These are phyloP conservation scores for Odontarrhena argentea DNA, from an alignment of 345 rosid genomes.

Conservation along the genomic window DNA sequence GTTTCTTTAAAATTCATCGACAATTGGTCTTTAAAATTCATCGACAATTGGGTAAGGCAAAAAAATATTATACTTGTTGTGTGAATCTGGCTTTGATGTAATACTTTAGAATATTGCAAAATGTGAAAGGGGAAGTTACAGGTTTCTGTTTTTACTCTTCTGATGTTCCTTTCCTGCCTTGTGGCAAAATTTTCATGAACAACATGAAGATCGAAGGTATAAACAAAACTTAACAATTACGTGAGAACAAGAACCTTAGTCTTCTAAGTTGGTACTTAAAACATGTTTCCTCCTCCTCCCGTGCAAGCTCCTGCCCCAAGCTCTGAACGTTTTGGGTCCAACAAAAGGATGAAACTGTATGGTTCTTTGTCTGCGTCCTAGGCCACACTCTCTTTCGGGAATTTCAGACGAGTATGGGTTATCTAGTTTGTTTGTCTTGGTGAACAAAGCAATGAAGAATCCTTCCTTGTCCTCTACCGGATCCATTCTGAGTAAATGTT, in stretches of 20 bases:
- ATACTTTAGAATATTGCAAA: neutral
- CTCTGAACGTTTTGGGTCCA: constrained; percentile 41
- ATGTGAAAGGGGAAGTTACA: neutral
- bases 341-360: constrained; percentile 11
- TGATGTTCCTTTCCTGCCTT: neutral
- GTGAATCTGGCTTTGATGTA: neutral
- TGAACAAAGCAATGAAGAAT: constrained; percentile 75
- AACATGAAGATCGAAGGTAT: constrained; percentile 17
- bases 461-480: constrained; percentile 73
- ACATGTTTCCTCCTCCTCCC: constrained; percentile 10
- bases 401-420: constrained; percentile 13
- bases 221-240: constrained; percentile 1
- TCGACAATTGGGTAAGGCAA: neutral
- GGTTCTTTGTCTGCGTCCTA: constrained; percentile 9
- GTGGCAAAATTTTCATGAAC: constrained; percentile 13
- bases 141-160: neutral
- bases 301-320: constrained; percentile 16
- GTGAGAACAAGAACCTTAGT: neutral
- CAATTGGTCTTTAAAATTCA: neutral
- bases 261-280: constrained; percentile 19
- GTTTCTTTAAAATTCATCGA: neutral
- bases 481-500: constrained; percentile 42
- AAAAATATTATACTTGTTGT: neutral
- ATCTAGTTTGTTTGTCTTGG: constrained; percentile 34
- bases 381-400: constrained; percentile 5